These are phyloP conservation scores for Mycosarcoma mackinlayi DNA, from an alignment of 1,284 basidiomycete species.

Conservation along the genomic window DNA sequence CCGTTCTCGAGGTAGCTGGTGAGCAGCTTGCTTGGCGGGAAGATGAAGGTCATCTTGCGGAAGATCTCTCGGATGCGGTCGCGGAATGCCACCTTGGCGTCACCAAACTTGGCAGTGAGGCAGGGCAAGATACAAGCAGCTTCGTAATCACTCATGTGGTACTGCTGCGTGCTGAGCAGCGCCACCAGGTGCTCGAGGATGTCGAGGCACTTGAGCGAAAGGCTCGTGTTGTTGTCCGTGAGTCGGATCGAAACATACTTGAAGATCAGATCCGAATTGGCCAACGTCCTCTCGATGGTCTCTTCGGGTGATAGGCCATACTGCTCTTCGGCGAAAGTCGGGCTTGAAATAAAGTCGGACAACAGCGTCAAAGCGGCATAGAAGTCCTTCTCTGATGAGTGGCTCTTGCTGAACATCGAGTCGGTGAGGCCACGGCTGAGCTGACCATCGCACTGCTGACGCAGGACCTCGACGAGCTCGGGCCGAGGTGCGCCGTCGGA, in stretches of 20 bases:
- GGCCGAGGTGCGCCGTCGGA: conserved; percentile 85
- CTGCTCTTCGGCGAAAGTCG: conserved; percentile 74
- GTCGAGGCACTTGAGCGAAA: conserved; percentile 89
- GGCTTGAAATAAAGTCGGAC: conserved; percentile 78
- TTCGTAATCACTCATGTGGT: conserved; percentile 88
- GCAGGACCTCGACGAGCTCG: conserved; percentile 86
- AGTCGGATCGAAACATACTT: conserved; percentile 93
- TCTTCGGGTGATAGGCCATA: conserved; percentile 73
- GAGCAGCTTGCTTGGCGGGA: conserved; percentile 89
- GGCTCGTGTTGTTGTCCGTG: conserved; percentile 91
- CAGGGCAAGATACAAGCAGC: conserved; percentile 89
- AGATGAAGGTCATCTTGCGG: conserved; percentile 69
- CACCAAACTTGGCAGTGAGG: conserved; percentile 81
- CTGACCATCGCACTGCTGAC: conserved; percentile 89
- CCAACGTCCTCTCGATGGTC: conserved; percentile 78
- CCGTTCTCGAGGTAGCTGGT: conserved; percentile 73
- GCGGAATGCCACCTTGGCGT: conserved; percentile 70
- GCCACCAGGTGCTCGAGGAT: conserved; percentile 82
- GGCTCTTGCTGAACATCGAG: conserved; percentile 87
- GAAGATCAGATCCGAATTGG: conserved; percentile 89
- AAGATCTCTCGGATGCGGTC: conserved; percentile 71
- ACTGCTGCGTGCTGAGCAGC: conserved; percentile 78
- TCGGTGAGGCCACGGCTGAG: conserved; percentile 80
- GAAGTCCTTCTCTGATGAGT: conserved; percentile 93
- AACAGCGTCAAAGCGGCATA: conserved; percentile 80